These are phyloP conservation scores for Elsinoe necatrix DNA, from an alignment of 2,329 filamentous ascomycete species.

Conservation along the genomic window DNA sequence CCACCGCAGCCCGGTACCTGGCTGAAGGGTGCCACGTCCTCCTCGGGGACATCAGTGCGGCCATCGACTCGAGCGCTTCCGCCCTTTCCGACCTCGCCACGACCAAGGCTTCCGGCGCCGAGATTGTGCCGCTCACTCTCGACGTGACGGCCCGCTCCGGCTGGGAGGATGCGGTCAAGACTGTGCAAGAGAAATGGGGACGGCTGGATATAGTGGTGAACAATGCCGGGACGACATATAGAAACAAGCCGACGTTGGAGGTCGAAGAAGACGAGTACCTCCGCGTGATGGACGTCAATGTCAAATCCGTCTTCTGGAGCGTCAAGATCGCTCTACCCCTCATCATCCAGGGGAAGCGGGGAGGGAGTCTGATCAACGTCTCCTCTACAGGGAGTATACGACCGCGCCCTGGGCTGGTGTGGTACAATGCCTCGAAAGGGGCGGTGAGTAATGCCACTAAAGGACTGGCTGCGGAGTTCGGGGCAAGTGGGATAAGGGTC, in stretches of 20 bases:
- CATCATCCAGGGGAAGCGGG: slow-evolving; percentile 48
- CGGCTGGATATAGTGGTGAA: slow-evolving; percentile 53
- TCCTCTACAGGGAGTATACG: slow-evolving; percentile 56
- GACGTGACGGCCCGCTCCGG: slow-evolving; percentile 47
- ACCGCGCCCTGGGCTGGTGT: slow-evolving; percentile 55
- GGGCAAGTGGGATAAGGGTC: slow-evolving; percentile 58
- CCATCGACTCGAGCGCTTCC: slow-evolving; percentile 39
- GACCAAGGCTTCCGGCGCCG: slow-evolving; percentile 33
- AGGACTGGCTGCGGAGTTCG: slow-evolving; percentile 62
- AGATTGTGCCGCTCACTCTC: neutral
- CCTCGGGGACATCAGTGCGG: slow-evolving; percentile 52
- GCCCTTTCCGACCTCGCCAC: slow-evolving; percentile 30
- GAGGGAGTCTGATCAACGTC: slow-evolving; percentile 57
- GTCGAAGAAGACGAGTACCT: slow-evolving; percentile 61
- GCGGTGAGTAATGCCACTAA: slow-evolving; percentile 53
- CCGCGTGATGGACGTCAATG: slow-evolving; percentile 58
- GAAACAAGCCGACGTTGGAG: slow-evolving; percentile 53
- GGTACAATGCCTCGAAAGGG: slow-evolving; percentile 63
- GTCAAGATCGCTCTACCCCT: slow-evolving; percentile 53
- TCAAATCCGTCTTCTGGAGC: slow-evolving; percentile 57
- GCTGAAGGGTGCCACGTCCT: slow-evolving; percentile 53
- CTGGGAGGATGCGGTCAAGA: slow-evolving; percentile 45
- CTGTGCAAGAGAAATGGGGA: slow-evolving; percentile 41
- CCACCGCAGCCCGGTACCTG: slow-evolving; percentile 51
- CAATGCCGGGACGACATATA: slow-evolving; percentile 52